A percentile compares a stretch with the other conserved stretches of the same genome.
Conservation (phyloP, 2,329 filamentous ascomycete genomes). For the Alternaria triticina region DNA sequence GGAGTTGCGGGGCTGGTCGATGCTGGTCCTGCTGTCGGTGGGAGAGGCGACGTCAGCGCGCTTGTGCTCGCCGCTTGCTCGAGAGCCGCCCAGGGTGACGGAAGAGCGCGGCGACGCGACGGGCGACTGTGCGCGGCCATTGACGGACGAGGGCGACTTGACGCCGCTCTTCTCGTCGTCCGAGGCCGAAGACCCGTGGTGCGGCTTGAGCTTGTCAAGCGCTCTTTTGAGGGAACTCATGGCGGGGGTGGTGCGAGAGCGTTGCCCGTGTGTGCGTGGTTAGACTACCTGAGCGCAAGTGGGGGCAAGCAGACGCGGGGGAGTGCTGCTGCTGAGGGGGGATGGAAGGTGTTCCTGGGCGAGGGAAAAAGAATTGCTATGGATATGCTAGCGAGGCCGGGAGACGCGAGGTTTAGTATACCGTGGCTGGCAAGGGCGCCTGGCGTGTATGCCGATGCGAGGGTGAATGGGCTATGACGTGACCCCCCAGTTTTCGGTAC, state of each 20-base stretch:
- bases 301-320: constrained; percentile 33
- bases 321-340: constrained; percentile 6
- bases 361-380: not conserved
- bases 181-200: constrained; percentile 37
- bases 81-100: constrained; percentile 32
- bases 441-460: not conserved
- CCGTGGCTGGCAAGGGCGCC: not conserved
- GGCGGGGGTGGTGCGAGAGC: constrained; percentile 18
- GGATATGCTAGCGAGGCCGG: not conserved
- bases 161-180: constrained; percentile 44
- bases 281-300: constrained; percentile 35
- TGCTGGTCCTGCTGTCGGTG: constrained; percentile 38
- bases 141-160: constrained; percentile 37
- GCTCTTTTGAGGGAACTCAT: constrained; percentile 55
- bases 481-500: not conserved
- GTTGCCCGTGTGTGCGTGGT: constrained; percentile 33
- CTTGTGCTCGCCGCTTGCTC: constrained; percentile 44
- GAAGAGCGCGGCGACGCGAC: constrained; percentile 37
- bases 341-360: not conserved
- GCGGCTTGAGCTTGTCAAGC: constrained; percentile 52
- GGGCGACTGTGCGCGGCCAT: constrained; percentile 32
- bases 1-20: constrained; percentile 36
- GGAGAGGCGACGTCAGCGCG: constrained; percentile 38
- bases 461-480: constrained; percentile 13
- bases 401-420: constrained; percentile 7